phyloP scores from a whole-genome alignment of 805 yeast species.

The Cyberlindnera maclurae region DNA sequence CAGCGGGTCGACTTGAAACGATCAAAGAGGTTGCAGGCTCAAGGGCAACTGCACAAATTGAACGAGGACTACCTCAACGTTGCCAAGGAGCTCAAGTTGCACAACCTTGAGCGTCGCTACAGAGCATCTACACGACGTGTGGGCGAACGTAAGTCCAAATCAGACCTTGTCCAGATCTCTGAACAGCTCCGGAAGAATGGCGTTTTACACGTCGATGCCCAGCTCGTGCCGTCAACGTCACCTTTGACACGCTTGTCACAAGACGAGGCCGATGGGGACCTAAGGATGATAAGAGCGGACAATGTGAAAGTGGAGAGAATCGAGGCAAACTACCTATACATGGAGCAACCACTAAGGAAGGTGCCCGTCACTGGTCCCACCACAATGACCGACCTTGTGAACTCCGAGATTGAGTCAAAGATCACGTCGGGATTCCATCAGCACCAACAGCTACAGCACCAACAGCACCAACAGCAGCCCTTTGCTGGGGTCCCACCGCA shows the following conservation, averaged over 20 bases:
- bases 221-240: constrained; percentile 2
- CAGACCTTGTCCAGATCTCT: constrained; percentile 9
- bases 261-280: constrained; percentile 16
- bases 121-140: constrained; percentile 14
- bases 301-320: constrained; percentile 11
- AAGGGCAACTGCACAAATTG: constrained; percentile 2
- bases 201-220: not conserved
- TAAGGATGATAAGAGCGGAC: constrained; percentile 6
- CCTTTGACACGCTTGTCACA: constrained; percentile 9
- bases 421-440: not conserved
- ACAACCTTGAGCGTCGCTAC: constrained; percentile 9
- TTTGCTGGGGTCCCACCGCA: not conserved
- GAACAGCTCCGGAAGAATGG: constrained; percentile 6
- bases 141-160: constrained; percentile 14
- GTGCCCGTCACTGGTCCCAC: constrained; percentile 9
- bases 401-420: constrained; percentile 17
- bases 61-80: constrained; percentile 15
- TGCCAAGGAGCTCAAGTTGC: constrained; percentile 5
- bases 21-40: constrained; percentile 1
- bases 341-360: constrained; percentile 16
- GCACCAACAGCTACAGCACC: constrained; percentile 3
- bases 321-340: constrained; percentile 17
- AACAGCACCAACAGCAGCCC: constrained; percentile 1
- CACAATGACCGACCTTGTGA: constrained; percentile 24
- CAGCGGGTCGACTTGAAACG: constrained; percentile 12